Conservation (phyloP, 306 rosid genomes). For the Mucuna pruriens region DNA sequence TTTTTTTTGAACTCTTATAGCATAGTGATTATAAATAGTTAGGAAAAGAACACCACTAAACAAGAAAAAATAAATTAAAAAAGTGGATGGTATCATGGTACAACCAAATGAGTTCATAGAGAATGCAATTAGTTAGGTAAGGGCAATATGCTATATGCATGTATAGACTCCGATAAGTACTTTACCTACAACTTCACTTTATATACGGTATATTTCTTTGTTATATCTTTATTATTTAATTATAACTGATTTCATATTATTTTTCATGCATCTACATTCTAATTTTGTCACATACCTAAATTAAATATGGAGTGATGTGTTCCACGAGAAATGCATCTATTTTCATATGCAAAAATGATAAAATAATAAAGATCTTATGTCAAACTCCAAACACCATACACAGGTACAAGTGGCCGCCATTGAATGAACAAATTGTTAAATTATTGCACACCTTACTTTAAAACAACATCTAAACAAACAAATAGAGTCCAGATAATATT, state of each 20-base stretch:
- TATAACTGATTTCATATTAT: background rate
- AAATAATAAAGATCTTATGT: slow-evolving; percentile 21
- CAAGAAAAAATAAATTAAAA: background rate
- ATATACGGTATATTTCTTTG: background rate
- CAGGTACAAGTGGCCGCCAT: slow-evolving; percentile 42
- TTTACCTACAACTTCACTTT: background rate
- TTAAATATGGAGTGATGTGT: background rate
- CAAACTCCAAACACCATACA: slow-evolving; percentile 37
- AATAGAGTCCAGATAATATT: background rate
- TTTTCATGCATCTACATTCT: background rate
- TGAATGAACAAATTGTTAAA: slow-evolving; percentile 23
- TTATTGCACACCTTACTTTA: slow-evolving; percentile 41
- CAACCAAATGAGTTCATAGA: slow-evolving; percentile 2
- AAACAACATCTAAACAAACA: slow-evolving; percentile 51
- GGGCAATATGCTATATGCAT: background rate
- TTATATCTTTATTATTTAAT: background rate
- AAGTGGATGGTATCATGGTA: background rate
- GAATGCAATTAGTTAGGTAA: slow-evolving; percentile 28
- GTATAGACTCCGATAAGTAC: background rate
- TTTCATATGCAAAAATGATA: slow-evolving; percentile 36
- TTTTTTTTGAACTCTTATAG: background rate
- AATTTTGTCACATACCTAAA: background rate
- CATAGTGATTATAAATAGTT: background rate
- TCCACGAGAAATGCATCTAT: background rate
- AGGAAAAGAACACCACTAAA: slow-evolving; percentile 11